Base-by-base conservation (phyloP, 2,329 filamentous ascomycete species). In the Xylaria sp. region DNA sequence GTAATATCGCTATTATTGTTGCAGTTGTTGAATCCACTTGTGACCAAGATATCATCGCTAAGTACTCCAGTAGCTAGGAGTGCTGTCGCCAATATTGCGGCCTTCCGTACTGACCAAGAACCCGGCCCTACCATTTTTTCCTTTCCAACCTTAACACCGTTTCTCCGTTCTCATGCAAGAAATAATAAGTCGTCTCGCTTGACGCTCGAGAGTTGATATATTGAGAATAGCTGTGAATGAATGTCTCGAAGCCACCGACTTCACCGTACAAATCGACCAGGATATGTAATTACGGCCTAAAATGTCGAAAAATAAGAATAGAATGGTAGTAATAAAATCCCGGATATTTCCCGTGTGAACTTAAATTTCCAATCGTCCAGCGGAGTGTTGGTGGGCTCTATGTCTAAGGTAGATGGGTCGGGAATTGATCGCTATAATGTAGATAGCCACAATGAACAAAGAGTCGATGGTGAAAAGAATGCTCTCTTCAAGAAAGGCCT, bases 21-120 rank as follows among this genome's bases (percentile, higher is more conserved):
- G 80, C 96, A 98, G 70, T 89, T 89, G 74, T 84, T 88, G 81
- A 96, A 97, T 66, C 94, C 92, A 69, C 86, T 87, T 27, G 94
- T 97, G 76, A 90, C 87, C 65, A 99, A 87, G 65, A 96, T 83
- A 72, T 95, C 89, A 68, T 82, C 85, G 63, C 87, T 92, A 66
- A 91, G 77, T 61, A 86, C 90, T 65, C 83, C 80, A 55, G 77
- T 53, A 45, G 64, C 78, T 17, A 77, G 73, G 51, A 85, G 75
- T 58, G 78, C 76, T 57, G 77, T 75, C 22, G 81, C 77, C 61
- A 79, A 73, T 64, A 80, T 69, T 59, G 77, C 77, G 55, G 71
- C 72, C 65, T 71, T 71, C 62, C 72, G 68, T 53, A 75, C 57
- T 58, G 70, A 74, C 76, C 75, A 77, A 66, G 67, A 72, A 69